Base-by-base conservation (phyloP, 2,329 filamentous ascomycete genomes). In the Talaromyces marneffei region DNA sequence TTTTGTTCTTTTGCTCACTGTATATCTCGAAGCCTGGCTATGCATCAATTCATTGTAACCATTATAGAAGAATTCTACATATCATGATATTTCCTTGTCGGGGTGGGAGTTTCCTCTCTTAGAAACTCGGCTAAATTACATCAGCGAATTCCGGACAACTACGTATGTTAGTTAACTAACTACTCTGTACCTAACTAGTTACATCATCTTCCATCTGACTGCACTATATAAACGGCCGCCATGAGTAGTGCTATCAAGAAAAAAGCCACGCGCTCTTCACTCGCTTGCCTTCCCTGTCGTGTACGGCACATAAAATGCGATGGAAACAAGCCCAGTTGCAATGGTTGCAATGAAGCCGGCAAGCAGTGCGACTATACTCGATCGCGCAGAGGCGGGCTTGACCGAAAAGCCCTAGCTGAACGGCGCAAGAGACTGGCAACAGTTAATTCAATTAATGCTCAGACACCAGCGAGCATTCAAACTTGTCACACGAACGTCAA, bases 341-440 rank as follows among this genome's bases (percentile, higher is more conserved):
- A 67, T 57, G 77, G 79, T 25, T 81, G 79, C 65, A n/a, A 52
- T 1, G 66, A 67, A n/a, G 23, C 76, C 48, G 74, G 74, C 27
- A 79, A 78, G 61, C 70, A 77, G 29, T 83, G 80, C 60, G 75
- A 74, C 61, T 82, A 82, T 68, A 73, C 78, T 20, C 77, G 77
- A 64, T 82, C 80, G 12, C 74, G 80, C 37, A 73, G 80, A 65
- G 80, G 80, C 20, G 59, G 59, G 1, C 42, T 61, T 14, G 59
- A 57, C 8, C 52, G 59, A 2, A 70, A 66, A 64, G 59, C 70
- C n/a, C 37, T 69, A 63, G 62, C 67, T 31, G 61, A 68, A 60
- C 61, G 65, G 60, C 64, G 66, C 44, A 66, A 67, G 63, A 57
- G 62, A 55, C 55, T 67, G 33, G 58, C 62, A 18, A 54, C 33